A percentile compares a stretch with the other conserved stretches of the same genome.
Conservation (phyloP, 1,284 basidiomycete species). For the Ceratobasidium sp. region DNA sequence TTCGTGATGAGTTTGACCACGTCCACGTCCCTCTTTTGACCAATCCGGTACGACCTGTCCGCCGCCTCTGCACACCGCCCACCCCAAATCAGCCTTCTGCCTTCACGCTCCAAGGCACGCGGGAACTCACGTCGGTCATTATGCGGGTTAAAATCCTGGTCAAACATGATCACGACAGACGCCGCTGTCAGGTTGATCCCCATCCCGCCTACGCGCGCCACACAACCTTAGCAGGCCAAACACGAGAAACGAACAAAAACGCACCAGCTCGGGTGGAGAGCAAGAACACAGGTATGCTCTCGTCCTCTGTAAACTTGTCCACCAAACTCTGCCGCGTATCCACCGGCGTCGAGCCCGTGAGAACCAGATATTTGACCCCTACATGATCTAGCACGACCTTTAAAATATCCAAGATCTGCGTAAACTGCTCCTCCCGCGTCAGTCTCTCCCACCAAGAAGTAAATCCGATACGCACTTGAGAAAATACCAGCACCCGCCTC, state of each 20-base stretch:
- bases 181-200: slow-evolving; percentile 93
- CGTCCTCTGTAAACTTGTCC: slow-evolving; percentile 96
- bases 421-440: slow-evolving; percentile 70
- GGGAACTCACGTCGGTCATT: slow-evolving; percentile 56
- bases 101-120: neutral
- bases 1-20: slow-evolving; percentile 94
- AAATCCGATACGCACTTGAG: slow-evolving; percentile 69
- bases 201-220: slow-evolving; percentile 67
- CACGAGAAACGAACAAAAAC: slow-evolving; percentile 50
- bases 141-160: slow-evolving; percentile 96
- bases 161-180: slow-evolving; percentile 94
- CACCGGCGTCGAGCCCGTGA: slow-evolving; percentile 95
- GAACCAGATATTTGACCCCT: slow-evolving; percentile 82
- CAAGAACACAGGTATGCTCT: slow-evolving; percentile 90
- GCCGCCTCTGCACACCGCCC: slow-evolving; percentile 72
- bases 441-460: neutral
- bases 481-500: slow-evolving; percentile 92
- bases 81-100: neutral
- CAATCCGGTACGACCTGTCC: slow-evolving; percentile 98
- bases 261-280: slow-evolving; percentile 93
- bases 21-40: slow-evolving; percentile 89
- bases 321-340: slow-evolving; percentile 93
- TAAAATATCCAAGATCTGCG: slow-evolving; percentile 93
- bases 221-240: neutral
- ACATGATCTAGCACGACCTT: slow-evolving; percentile 84